These are phyloP conservation scores for Aspergillus bombycis DNA, from an alignment of 2,329 filamentous ascomycete species.

Conservation along the genomic window DNA sequence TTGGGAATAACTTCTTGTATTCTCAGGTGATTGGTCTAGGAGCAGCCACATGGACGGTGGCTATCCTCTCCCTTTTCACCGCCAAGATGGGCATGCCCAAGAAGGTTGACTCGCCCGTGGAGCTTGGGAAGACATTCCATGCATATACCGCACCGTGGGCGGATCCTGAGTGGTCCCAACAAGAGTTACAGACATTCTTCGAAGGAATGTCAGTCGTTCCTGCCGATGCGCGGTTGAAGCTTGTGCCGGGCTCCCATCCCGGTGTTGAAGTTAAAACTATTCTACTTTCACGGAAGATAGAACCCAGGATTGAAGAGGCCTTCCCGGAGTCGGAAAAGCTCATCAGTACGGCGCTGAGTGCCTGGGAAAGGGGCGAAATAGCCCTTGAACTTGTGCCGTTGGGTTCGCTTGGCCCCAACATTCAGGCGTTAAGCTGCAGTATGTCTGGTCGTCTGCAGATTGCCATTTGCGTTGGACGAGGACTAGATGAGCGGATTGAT, in stretches of 20 bases:
- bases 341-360: conserved; percentile 35
- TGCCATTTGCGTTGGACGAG: conserved; percentile 36
- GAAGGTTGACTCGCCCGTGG: conserved; percentile 39
- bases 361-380: conserved; percentile 38
- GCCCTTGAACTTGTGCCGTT: conserved; percentile 39
- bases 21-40: conserved; percentile 54
- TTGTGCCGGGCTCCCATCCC: conserved; percentile 46
- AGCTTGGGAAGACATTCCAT: conserved; percentile 42
- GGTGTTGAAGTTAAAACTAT: conserved; percentile 49
- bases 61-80: conserved; percentile 51
- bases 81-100: conserved; percentile 54
- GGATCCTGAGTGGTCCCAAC: conserved; percentile 54
- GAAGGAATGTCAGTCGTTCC: conserved; percentile 47
- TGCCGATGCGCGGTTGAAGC: conserved; percentile 45
- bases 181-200: conserved; percentile 53
- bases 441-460: conserved; percentile 31
- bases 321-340: conserved; percentile 47
- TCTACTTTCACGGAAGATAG: conserved; percentile 42
- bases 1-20: conserved; percentile 45
- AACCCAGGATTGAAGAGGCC: conserved; percentile 43
- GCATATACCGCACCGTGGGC: conserved; percentile 48
- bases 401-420: conserved; percentile 36
- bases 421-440: conserved; percentile 39
- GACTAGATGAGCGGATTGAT: conserved; percentile 35
- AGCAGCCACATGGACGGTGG: conserved; percentile 56